phyloP scores from a whole-genome alignment of 306 rosid genomes.

The Medicago lupulina region DNA sequence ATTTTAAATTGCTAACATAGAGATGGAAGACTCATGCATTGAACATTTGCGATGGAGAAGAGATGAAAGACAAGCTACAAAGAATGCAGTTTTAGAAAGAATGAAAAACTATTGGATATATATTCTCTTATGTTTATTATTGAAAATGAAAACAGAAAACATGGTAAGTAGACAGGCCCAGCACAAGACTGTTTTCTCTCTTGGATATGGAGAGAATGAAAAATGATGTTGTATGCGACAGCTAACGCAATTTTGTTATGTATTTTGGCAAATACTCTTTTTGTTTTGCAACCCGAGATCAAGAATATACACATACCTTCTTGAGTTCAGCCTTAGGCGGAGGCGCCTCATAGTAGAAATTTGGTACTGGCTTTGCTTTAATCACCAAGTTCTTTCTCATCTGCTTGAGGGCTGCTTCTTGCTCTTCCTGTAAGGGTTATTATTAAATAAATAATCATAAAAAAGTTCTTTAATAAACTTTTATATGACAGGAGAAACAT shows the following conservation, averaged over 20 bases:
- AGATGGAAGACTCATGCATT: too few relatives aligned
- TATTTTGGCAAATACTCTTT: not conserved
- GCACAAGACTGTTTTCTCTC: not conserved
- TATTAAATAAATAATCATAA: not conserved
- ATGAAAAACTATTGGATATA: too few relatives aligned
- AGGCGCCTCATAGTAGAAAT: constrained; percentile 88
- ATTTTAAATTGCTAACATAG: too few relatives aligned
- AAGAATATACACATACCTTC: constrained; percentile 61
- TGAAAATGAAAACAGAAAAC: too few relatives aligned
- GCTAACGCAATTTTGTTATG: too few relatives aligned
- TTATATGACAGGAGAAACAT: not conserved
- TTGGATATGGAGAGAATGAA: not conserved
- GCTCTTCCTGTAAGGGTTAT: constrained; percentile 76
- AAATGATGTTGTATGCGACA: not conserved
- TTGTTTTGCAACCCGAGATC: not conserved
- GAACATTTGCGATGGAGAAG: too few relatives aligned
- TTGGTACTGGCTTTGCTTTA: constrained; percentile 97
- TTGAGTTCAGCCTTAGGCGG: constrained; percentile 88
- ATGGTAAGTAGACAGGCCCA: not conserved
- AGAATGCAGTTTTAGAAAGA: too few relatives aligned
- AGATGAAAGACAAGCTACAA: too few relatives aligned
- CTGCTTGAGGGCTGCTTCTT: constrained; percentile 88
- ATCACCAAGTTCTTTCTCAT: constrained; percentile 85
- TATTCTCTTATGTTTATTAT: too few relatives aligned
- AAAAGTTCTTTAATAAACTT: constrained; percentile 14